Evolutionary conservation across 768 basidiomycete genomes (phyloP).

Genomic region (Amanita polypyramis): DNA sequence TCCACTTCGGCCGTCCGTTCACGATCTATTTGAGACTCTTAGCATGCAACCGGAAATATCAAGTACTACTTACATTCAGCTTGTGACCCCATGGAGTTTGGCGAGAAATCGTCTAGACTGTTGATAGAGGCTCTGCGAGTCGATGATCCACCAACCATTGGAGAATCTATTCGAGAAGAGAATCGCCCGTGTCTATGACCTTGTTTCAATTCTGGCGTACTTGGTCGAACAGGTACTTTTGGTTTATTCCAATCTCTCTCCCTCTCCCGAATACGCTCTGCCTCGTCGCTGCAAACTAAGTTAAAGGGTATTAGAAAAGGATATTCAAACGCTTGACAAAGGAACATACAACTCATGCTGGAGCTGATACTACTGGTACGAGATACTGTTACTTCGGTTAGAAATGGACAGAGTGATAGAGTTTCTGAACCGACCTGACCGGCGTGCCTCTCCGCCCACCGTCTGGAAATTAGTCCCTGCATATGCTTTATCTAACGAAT

Average conservation of each 20-base stretch:
- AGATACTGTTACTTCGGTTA: conserved; percentile 9
- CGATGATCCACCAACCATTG: conserved; percentile 10
- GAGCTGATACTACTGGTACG: conserved; percentile 10
- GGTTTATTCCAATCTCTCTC: conserved; percentile 39
- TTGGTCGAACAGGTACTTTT: conserved; percentile 10
- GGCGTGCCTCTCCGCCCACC: conserved; percentile 1
- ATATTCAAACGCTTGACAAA: neutral
- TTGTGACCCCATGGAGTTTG: conserved; percentile 38
- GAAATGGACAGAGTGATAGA: neutral
- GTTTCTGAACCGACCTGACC: neutral
- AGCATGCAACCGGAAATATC: neutral
- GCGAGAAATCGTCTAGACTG: conserved; percentile 32
- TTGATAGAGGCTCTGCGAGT: conserved; percentile 22
- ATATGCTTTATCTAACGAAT: conserved; percentile 7
- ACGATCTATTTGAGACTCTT: conserved; percentile 24
- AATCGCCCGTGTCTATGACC: conserved; percentile 12
- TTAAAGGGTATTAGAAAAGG: neutral
- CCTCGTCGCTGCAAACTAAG: conserved; percentile 12
- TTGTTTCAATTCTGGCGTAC: conserved; percentile 15
- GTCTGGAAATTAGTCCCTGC: neutral
- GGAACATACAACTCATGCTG: conserved; percentile 8
- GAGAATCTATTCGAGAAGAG: conserved; percentile 5
- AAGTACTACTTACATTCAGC: conserved; percentile 35
- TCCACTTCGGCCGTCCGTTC: conserved; percentile 33
- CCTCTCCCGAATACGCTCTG: conserved; percentile 24